Conservation (phyloP, 2,329 filamentous ascomycete genomes). For the Microascus cirrosus region DNA sequence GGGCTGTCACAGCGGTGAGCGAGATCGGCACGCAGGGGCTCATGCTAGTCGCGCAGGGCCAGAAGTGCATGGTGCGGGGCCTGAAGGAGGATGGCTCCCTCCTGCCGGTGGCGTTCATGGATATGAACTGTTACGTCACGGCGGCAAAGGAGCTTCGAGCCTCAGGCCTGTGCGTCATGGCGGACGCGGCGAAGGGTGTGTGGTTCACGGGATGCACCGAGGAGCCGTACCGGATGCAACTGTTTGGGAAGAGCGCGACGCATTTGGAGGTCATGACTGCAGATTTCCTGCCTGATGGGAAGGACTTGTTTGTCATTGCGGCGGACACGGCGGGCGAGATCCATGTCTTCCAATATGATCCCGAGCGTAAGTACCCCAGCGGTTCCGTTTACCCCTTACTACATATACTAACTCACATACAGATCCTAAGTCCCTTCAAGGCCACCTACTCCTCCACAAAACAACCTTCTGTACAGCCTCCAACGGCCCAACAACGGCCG, state of each 20-base stretch:
- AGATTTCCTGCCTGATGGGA: constrained; percentile 80
- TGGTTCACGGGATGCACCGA: constrained; percentile 97
- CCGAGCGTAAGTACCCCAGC: constrained; percentile 58
- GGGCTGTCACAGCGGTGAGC: constrained; percentile 78
- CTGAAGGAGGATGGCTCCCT: constrained; percentile 91
- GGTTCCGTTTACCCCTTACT: background rate
- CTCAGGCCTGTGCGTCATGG: constrained; percentile 77
- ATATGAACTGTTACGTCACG: constrained; percentile 89
- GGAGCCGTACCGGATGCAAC: constrained; percentile 89
- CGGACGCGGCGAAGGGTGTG: constrained; percentile 83
- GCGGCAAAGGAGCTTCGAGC: constrained; percentile 73
- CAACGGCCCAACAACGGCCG: constrained; percentile 63
- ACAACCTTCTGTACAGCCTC: constrained; percentile 79
- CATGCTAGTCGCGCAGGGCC: constrained; percentile 82
- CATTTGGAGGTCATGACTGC: constrained; percentile 68
- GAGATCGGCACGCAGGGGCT: constrained; percentile 80
- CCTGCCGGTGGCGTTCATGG: constrained; percentile 90
- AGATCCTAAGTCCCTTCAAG: constrained; percentile 91
- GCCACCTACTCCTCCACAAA: constrained; percentile 74
- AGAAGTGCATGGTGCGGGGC: constrained; percentile 94
- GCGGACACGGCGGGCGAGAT: constrained; percentile 78
- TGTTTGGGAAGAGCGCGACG: constrained; percentile 79
- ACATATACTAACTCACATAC: constrained; percentile 1
- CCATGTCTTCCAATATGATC: constrained; percentile 86
- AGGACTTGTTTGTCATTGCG: constrained; percentile 71